These are phyloP conservation scores for Verticillium dahliae DNA, from an alignment of 2,329 filamentous ascomycete genomes.

Conservation along the genomic window DNA sequence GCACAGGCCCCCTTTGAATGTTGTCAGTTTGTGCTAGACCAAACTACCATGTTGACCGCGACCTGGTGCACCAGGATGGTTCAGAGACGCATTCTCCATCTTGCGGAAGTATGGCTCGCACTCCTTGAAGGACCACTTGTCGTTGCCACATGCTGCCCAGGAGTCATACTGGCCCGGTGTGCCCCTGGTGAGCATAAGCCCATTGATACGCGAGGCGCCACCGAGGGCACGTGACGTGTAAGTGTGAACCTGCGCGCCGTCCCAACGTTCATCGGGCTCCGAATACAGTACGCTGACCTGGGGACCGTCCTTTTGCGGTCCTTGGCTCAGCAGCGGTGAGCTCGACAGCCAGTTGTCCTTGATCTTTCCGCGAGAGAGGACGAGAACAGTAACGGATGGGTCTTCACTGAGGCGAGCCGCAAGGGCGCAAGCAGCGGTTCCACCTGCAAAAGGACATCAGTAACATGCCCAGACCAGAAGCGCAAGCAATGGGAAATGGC, in stretches of 20 bases:
- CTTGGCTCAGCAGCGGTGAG: constrained; percentile 23
- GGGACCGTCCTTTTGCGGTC: constrained; percentile 11
- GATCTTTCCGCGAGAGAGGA: constrained; percentile 27
- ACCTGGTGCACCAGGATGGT: constrained; percentile 6
- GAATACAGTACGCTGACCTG: constrained; percentile 18
- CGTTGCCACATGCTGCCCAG: constrained; percentile 22
- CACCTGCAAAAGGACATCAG: constrained; percentile 19
- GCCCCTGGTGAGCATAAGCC: constrained; percentile 22
- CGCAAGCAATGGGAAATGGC: background rate
- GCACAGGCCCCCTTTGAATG: background rate
- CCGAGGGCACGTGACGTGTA: constrained; percentile 22
- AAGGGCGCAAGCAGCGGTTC: constrained; percentile 39
- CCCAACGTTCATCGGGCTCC: constrained; percentile 16
- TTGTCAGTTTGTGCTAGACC: no score
- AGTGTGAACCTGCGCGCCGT: constrained; percentile 10
- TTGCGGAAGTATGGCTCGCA: constrained; percentile 24
- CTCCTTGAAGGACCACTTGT: constrained; percentile 24
- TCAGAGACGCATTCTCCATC: constrained; percentile 16
- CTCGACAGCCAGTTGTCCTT: constrained; percentile 20
- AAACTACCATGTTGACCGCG: constrained; percentile 18
- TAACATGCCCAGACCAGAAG: background rate
- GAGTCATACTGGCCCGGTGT: constrained; percentile 18
- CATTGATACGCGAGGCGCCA: constrained; percentile 24
- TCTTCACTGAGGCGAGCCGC: constrained; percentile 36
- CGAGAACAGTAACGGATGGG: constrained; percentile 25